Conservation (phyloP, 106 monocot species). For the Dioscorea dumetorum region DNA sequence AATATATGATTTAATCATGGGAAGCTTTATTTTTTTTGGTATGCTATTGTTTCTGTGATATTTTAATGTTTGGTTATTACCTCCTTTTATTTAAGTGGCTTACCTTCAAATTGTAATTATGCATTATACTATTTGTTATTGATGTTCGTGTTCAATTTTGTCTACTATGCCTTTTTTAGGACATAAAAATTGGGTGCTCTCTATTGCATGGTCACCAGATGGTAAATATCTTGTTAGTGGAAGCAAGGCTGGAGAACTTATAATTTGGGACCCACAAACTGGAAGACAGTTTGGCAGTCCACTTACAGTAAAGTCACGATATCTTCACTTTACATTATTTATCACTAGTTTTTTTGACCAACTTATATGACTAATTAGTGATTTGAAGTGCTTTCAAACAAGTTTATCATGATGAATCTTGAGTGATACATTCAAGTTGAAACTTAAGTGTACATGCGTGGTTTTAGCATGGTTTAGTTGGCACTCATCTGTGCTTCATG, state of each 20-base stretch:
- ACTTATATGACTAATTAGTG: neutral
- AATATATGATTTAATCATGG: too few species aligned
- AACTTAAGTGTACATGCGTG: too few species aligned
- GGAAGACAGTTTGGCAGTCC: constrained; percentile 69
- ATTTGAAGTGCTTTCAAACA: too few species aligned
- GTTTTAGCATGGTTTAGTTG: too few species aligned
- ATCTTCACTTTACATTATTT: neutral
- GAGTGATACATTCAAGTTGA: too few species aligned
- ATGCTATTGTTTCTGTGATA: too few species aligned
- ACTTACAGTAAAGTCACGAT: constrained; percentile 40
- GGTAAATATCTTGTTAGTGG: constrained; percentile 89
- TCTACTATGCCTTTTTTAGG: constrained; percentile 31
- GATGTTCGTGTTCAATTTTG: neutral
- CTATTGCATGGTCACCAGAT: constrained; percentile 93
- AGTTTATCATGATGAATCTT: too few species aligned
- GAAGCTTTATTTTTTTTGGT: too few species aligned
- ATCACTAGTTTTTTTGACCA: neutral
- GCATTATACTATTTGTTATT: too few species aligned
- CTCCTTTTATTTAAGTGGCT: neutral
- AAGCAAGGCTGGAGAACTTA: constrained; percentile 89
- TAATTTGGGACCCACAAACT: constrained; percentile 82
- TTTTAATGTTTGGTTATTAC: too few species aligned
- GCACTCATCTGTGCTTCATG: too few species aligned
- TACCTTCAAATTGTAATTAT: neutral
- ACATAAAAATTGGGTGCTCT: constrained; percentile 97